phyloP scores from a whole-genome alignment of 2,329 filamentous ascomycete species.

The Fusarium papillatum region DNA sequence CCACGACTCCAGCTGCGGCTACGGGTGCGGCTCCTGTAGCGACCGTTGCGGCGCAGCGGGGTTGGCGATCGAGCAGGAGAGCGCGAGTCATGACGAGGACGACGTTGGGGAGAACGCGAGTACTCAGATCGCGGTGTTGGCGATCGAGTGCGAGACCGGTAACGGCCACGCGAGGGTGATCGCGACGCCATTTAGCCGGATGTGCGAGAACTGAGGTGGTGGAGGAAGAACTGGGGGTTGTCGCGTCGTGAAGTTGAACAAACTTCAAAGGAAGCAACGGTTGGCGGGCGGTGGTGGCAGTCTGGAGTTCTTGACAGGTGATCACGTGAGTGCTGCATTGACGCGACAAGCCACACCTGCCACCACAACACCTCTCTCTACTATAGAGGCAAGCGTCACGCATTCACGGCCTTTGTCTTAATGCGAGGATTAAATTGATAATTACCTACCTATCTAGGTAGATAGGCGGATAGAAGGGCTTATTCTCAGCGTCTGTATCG shows the following conservation, averaged over 20 bases:
- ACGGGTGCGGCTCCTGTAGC: constrained; percentile 45
- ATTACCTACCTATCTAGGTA: neutral
- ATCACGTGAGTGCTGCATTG: constrained; percentile 26
- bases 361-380: neutral
- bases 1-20: constrained; percentile 48
- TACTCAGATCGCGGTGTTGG: constrained; percentile 49
- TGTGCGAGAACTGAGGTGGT: constrained; percentile 3
- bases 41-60: constrained; percentile 50
- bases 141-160: constrained; percentile 52
- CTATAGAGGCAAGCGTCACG: neutral
- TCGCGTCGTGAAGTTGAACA: constrained; percentile 6
- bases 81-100: constrained; percentile 50
- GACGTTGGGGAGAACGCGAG: constrained; percentile 49
- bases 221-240: neutral
- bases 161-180: constrained; percentile 50
- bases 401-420: neutral
- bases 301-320: constrained; percentile 33
- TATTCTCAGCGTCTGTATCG: too few species aligned
- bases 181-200: constrained; percentile 44
- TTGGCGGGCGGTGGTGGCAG: constrained; percentile 3
- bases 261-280: constrained; percentile 16
- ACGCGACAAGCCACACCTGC: constrained; percentile 10
- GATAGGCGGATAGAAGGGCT: neutral
- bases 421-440: neutral
- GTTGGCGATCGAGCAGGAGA: constrained; percentile 50